Evolutionary conservation across 805 yeast species (phyloP), one percentile per base, ranked within the genome.

Genomic region (Isabelozyma rhagii): DNA sequence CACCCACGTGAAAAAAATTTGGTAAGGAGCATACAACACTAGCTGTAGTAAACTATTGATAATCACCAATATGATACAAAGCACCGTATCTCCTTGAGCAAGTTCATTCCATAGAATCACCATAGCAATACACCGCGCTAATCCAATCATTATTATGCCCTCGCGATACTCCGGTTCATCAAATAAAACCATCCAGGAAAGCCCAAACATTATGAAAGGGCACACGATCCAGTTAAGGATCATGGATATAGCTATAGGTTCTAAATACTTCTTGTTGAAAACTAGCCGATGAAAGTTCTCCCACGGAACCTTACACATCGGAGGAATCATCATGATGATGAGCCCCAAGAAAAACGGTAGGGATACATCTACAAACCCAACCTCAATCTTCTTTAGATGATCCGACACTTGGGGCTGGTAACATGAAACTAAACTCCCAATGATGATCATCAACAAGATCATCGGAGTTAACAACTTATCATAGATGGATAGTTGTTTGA

Each of bases 51-150:
- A 39, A 46, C 81, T 74, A 61, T 81, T 81, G 42, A 79, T 58
- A 6, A 79, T 63, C 2, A 82, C 84, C n/a, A 81, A 55, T 7
- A 79, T 55, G 3, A 81, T 82, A 61, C 86, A 81, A 41, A 79
- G 60, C 40, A 69, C 70, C 43, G 64, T 62, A 56, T 80, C 82
- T 5, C 85, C 85, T 7, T 64, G 72, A 2, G 84, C 81, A 14
- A 82, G 65, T 29, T 77, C 74, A 56, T 77, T 81, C 86, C 85
- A 81, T 27, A 81, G 60, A 46, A 82, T 62, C 1, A 81, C 86
- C 85, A 82, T 81, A 18, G 85, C 86, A 53, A 81, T 80, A 58
- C 86, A 81, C 50, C 85, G 63, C 5, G 84, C 85, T 36, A 79
- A 49, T 1, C 86, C 86, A 43, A 82, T 78, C 78, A 82, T 74